Conservation (phyloP, 257 asterid genomes). For the Osmanthus fragrans region DNA sequence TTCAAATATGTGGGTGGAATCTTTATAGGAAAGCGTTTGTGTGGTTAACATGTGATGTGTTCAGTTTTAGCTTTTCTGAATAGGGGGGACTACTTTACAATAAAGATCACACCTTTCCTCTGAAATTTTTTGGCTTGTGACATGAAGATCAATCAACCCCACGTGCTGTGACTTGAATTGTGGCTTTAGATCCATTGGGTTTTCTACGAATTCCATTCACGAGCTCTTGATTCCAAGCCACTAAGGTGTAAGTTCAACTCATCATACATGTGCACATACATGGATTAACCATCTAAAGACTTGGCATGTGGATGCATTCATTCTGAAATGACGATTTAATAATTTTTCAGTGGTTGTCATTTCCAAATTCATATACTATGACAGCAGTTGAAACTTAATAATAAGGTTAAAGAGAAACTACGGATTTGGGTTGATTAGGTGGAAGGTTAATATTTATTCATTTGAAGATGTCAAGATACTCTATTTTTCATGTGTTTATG, state of each 20-base stretch:
- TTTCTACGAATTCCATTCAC: slow-evolving; percentile 10
- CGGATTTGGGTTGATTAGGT: background rate
- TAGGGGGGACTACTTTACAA: background rate
- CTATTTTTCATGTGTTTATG: background rate
- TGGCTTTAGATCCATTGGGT: background rate
- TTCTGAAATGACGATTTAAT: background rate
- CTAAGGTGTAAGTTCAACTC: background rate
- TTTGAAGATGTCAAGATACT: background rate
- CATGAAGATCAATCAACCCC: background rate
- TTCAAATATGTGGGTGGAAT: background rate
- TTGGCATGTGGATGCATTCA: background rate
- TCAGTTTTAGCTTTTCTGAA: slow-evolving; percentile 1
- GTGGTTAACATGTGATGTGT: slow-evolving; percentile 8
- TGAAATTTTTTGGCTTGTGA: background rate
- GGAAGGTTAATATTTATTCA: background rate
- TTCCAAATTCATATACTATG: background rate
- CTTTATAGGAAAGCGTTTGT: background rate
- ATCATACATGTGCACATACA: background rate
- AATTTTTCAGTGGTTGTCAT: background rate
- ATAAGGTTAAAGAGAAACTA: background rate
- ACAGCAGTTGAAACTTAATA: background rate
- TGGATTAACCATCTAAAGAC: background rate
- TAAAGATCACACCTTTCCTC: background rate
- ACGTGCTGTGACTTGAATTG: background rate
- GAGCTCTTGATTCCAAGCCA: background rate